These are phyloP conservation scores for Orychophragmus violaceus DNA, from an alignment of 345 rosid species.

Conservation along the genomic window DNA sequence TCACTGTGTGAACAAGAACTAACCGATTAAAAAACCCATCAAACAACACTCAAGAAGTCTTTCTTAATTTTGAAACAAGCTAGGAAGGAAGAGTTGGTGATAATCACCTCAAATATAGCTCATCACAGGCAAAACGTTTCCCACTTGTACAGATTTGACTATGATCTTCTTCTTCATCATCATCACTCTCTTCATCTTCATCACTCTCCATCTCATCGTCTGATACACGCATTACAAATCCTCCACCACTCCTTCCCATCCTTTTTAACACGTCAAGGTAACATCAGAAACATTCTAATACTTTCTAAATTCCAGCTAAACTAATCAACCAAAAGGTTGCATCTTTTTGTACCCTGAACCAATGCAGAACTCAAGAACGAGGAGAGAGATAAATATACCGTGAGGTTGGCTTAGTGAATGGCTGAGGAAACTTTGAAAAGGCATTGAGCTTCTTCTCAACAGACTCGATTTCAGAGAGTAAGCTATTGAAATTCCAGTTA, in stretches of 20 bases:
- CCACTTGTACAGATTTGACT: slow-evolving; percentile 1
- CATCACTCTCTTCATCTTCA: slow-evolving; percentile 36
- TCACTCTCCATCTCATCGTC: slow-evolving; percentile 44
- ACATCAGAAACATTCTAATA: not conserved
- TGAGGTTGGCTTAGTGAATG: slow-evolving; percentile 38
- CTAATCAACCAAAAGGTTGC: not conserved
- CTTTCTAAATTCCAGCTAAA: not conserved
- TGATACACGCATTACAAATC: slow-evolving; percentile 49
- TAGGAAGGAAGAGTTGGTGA: not conserved
- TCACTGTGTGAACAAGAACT: slow-evolving; percentile 31
- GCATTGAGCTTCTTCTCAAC: slow-evolving; percentile 56
- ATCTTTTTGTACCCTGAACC: not conserved
- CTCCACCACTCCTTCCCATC: not conserved
- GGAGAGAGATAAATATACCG: slow-evolving; percentile 27
- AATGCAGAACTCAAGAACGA: not conserved
- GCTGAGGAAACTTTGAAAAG: slow-evolving; percentile 36
- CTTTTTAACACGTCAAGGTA: slow-evolving; percentile 20
- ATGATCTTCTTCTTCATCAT: slow-evolving; percentile 3
- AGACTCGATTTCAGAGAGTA: slow-evolving; percentile 56
- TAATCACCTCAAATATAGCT: slow-evolving; percentile 51
- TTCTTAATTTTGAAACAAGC: not conserved
- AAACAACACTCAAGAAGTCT: not conserved
- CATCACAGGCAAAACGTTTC: slow-evolving; percentile 31
- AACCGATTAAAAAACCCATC: not conserved
- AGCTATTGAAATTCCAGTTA: slow-evolving; percentile 59